Conservation (phyloP, 352 stramenopile species). For the Pythium rhizo-oryzae region DNA sequence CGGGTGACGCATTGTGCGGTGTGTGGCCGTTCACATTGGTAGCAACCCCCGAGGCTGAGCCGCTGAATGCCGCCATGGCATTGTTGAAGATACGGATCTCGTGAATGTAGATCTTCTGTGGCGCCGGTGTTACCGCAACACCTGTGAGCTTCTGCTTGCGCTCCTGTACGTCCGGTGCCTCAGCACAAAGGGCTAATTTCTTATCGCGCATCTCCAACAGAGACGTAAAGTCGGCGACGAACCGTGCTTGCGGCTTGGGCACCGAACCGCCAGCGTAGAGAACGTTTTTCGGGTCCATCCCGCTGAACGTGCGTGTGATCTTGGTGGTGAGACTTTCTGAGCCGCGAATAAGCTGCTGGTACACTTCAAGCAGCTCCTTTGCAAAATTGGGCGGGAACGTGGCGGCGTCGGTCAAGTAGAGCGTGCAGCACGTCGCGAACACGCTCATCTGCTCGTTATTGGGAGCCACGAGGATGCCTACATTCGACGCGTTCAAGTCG, state of each 20-base stretch:
- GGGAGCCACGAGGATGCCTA: constrained; percentile 77
- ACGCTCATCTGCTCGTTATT: constrained; percentile 90
- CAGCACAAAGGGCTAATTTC: constrained; percentile 51
- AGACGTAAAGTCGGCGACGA: constrained; percentile 78
- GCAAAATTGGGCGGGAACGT: constrained; percentile 73
- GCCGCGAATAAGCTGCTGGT: constrained; percentile 74
- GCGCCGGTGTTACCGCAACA: constrained; percentile 67
- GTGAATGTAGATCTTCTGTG: constrained; percentile 77
- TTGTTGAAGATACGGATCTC: constrained; percentile 62
- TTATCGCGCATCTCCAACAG: constrained; percentile 76
- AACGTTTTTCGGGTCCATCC: constrained; percentile 67
- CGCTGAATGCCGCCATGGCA: background rate
- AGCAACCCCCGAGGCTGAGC: constrained; percentile 2
- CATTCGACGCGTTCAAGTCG: constrained; percentile 72
- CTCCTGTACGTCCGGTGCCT: constrained; percentile 51
- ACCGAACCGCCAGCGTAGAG: constrained; percentile 62
- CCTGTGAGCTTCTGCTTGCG: constrained; percentile 83
- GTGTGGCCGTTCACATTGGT: constrained; percentile 11
- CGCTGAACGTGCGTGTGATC: constrained; percentile 78
- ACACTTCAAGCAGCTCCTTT: constrained; percentile 74
- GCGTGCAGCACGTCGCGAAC: constrained; percentile 84
- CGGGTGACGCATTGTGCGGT: constrained; percentile 9
- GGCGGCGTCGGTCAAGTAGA: constrained; percentile 73
- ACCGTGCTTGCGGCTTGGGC: constrained; percentile 75
- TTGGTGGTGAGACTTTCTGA: constrained; percentile 78